These are phyloP conservation scores for Eimeria brunetti DNA, from an alignment of 169 alveolate genomes.

Conservation along the genomic window DNA sequence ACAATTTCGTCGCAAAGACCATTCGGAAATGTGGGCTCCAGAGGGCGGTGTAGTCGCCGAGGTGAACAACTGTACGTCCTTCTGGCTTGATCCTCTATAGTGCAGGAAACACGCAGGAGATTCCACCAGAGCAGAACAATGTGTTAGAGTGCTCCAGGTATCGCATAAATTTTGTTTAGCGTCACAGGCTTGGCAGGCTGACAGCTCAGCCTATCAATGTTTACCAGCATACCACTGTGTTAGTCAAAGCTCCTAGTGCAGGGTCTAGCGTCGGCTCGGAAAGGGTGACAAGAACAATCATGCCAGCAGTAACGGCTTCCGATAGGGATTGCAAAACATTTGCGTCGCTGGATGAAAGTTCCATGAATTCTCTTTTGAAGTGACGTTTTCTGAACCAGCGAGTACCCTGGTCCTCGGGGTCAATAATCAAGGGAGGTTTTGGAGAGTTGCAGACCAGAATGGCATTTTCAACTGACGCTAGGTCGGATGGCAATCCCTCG, in stretches of 20 bases:
- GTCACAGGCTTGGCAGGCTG: background rate
- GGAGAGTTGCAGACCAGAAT: conserved; percentile 89
- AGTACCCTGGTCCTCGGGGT: conserved; percentile 96
- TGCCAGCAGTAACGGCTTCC: conserved; percentile 63
- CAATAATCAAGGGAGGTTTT: conserved; percentile 87
- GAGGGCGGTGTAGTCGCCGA: conserved; percentile 34
- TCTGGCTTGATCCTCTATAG: conserved; percentile 44
- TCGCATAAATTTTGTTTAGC: background rate
- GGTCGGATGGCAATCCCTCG: conserved; percentile 87
- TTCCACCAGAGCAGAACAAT: background rate
- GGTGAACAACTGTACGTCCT: conserved; percentile 24
- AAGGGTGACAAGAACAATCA: conserved; percentile 60
- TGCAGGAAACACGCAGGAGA: conserved; percentile 57
- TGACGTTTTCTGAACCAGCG: conserved; percentile 91
- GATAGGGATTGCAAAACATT: conserved; percentile 9
- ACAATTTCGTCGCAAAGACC: conserved; percentile 53
- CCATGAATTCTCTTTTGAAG: conserved; percentile 36
- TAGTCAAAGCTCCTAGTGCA: conserved; percentile 32
- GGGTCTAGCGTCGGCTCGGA: conserved; percentile 40
- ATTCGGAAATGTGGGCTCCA: conserved; percentile 64
- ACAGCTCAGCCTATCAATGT: background rate
- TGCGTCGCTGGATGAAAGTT: background rate
- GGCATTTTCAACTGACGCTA: conserved; percentile 93
- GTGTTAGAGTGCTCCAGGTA: background rate
- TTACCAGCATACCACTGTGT: conserved; percentile 35